phyloP scores from a whole-genome alignment of 2,329 filamentous ascomycete genomes.

The Ascochyta clinopodiicola region DNA sequence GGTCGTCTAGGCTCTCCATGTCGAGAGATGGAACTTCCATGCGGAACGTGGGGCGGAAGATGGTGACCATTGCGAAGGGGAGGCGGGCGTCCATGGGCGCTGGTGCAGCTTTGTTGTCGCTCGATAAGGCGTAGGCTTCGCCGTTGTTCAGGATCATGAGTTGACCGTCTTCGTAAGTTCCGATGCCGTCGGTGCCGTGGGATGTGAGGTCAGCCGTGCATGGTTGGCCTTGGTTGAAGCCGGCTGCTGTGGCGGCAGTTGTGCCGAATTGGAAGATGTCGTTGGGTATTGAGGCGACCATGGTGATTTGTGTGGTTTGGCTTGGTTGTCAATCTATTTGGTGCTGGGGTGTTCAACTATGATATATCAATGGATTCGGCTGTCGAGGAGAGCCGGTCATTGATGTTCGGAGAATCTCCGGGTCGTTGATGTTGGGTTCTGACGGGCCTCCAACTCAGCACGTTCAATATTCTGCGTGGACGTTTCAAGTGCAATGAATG shows the following conservation, averaged over 20 bases:
- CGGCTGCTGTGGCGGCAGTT: constrained; percentile 45
- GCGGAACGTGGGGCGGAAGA: constrained; percentile 47
- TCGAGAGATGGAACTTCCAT: constrained; percentile 31
- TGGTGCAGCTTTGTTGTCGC: constrained; percentile 36
- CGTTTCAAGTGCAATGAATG: background rate
- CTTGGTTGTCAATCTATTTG: background rate
- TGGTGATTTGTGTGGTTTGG: constrained; percentile 14
- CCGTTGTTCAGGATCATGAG: constrained; percentile 48
- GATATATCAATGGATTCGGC: constrained; percentile 4
- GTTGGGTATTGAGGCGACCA: constrained; percentile 52
- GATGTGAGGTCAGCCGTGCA: constrained; percentile 47
- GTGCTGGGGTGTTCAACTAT: background rate
- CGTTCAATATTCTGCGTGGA: background rate
- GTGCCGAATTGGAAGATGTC: constrained; percentile 56
- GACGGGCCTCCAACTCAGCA: background rate
- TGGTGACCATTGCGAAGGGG: constrained; percentile 52
- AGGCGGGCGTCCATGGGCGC: constrained; percentile 46
- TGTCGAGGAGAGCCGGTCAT: constrained; percentile 14
- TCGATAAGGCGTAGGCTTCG: constrained; percentile 38
- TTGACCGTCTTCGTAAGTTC: constrained; percentile 50
- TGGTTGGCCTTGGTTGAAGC: constrained; percentile 46
- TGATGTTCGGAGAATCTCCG: constrained; percentile 5
- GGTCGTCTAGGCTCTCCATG: constrained; percentile 26
- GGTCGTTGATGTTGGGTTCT: background rate
- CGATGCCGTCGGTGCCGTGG: constrained; percentile 53